phyloP scores from a whole-genome alignment of 2,329 filamentous ascomycete genomes.

The Nemania sp. region DNA sequence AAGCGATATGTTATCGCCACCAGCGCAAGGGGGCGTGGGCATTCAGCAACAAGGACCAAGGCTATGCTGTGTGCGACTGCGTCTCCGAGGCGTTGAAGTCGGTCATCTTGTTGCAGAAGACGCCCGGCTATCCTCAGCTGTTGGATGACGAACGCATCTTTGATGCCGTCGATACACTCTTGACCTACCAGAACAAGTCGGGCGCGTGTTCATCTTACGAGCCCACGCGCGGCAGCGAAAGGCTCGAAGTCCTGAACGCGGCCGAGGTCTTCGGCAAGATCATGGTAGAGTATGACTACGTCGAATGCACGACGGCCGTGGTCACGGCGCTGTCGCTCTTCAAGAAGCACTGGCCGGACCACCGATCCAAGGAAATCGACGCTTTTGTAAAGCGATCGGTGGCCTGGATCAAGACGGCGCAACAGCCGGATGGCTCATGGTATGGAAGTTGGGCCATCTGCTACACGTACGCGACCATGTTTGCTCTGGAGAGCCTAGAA shows the following conservation, averaged over 20 bases:
- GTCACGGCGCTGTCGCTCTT: slow-evolving; percentile 88
- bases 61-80: slow-evolving; percentile 94
- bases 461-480: slow-evolving; percentile 97
- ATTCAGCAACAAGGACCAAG: slow-evolving; percentile 90
- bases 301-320: slow-evolving; percentile 94
- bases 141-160: slow-evolving; percentile 79
- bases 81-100: slow-evolving; percentile 89
- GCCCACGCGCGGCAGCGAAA: slow-evolving; percentile 74
- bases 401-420: slow-evolving; percentile 78
- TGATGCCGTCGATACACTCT: slow-evolving; percentile 86
- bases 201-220: slow-evolving; percentile 94
- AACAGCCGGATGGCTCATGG: slow-evolving; percentile 87
- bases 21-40: slow-evolving; percentile 92
- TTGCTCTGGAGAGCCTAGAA: slow-evolving; percentile 84
- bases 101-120: slow-evolving; percentile 81
- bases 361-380: slow-evolving; percentile 76
- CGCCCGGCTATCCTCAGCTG: slow-evolving; percentile 72
- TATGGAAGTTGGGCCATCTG: slow-evolving; percentile 98
- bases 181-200: slow-evolving; percentile 86
- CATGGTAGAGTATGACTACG: slow-evolving; percentile 99
- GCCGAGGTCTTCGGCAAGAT: slow-evolving; percentile 96
- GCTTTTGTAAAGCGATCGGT: slow-evolving; percentile 74
- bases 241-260: slow-evolving; percentile 85
- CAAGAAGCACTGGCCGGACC: slow-evolving; percentile 77
- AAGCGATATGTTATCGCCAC: slow-evolving; percentile 84